Evolutionary conservation across 2,329 filamentous ascomycete genomes (phyloP).

Genomic region (Fusarium floridanum): DNA sequence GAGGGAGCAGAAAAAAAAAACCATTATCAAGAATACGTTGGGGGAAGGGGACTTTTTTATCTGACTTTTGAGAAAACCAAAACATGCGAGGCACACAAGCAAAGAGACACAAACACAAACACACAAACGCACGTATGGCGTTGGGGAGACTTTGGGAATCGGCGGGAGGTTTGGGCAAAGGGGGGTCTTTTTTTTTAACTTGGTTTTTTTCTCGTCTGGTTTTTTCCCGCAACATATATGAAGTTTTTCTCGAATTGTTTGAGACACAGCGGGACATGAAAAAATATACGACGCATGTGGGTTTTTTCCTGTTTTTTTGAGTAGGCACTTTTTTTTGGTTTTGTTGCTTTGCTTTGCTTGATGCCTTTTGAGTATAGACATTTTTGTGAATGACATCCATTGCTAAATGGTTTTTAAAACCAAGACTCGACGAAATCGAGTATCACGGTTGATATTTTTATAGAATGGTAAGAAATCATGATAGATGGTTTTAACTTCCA

Average conservation of each 20-base stretch:
- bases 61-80: conserved; percentile 13
- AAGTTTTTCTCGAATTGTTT: conserved; percentile 15
- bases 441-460: not conserved
- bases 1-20: conserved; percentile 28
- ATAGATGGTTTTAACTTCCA: not conserved
- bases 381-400: conserved; percentile 13
- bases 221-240: conserved; percentile 33
- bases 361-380: conserved; percentile 23
- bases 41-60: conserved; percentile 1
- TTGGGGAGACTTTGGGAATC: conserved; percentile 45
- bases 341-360: conserved; percentile 4
- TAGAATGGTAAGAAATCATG: not conserved
- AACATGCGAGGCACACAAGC: conserved; percentile 21
- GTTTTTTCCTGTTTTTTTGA: conserved; percentile 2
- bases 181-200: conserved; percentile 12
- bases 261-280: conserved; percentile 43
- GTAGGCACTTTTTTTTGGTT: conserved; percentile 1
- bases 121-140: conserved; percentile 45
- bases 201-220: conserved; percentile 2
- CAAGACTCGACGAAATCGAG: not conserved
- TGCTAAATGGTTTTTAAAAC: not conserved
- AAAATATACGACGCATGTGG: conserved; percentile 44
- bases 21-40: not conserved
- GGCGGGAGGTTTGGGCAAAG: conserved; percentile 21
- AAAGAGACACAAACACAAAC: not conserved